Percentiles rank a stretch among this genome's conserved stretches.
Conservation (phyloP, 129 eudicot species). For the Dittrichia graveolens region DNA sequence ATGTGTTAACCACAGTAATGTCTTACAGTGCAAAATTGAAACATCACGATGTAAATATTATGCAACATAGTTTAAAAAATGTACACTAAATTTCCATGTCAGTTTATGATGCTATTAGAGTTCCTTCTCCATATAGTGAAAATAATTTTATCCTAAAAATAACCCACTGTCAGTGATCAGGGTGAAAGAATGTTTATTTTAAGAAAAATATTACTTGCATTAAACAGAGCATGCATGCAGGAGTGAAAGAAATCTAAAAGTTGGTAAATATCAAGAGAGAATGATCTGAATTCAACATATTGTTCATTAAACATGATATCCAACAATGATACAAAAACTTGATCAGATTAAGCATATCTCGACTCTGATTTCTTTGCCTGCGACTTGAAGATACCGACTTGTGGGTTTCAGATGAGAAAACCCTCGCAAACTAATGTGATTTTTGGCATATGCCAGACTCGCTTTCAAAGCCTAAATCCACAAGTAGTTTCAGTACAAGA, state of each 20-base stretch:
- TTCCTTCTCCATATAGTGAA: too few relatives aligned
- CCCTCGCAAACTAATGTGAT: not conserved
- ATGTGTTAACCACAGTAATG: too few relatives aligned
- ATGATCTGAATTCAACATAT: conserved; percentile 9
- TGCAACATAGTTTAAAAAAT: too few relatives aligned
- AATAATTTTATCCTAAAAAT: too few relatives aligned
- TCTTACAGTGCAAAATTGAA: too few relatives aligned
- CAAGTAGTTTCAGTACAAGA: not conserved
- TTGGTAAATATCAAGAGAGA: not conserved
- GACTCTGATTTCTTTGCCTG: not conserved
- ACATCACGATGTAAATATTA: too few relatives aligned
- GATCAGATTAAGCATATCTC: conserved; percentile 17
- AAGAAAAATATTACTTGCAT: not conserved
- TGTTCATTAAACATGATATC: conserved; percentile 22
- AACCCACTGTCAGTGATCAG: too few relatives aligned
- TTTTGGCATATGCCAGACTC: too few relatives aligned
- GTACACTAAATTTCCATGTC: too few relatives aligned
- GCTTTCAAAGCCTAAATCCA: conserved; percentile 1
- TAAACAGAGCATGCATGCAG: not conserved
- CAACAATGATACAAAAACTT: conserved; percentile 34
- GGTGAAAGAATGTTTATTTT: too few relatives aligned
- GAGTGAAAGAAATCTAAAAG: conserved; percentile 1
- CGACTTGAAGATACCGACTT: not conserved
- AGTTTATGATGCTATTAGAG: too few relatives aligned
- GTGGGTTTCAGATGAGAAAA: not conserved